Percentiles rank a stretch among this genome's conserved stretches.
Conservation (phyloP, 140 eudicot species). For the Senecio squalidus region DNA sequence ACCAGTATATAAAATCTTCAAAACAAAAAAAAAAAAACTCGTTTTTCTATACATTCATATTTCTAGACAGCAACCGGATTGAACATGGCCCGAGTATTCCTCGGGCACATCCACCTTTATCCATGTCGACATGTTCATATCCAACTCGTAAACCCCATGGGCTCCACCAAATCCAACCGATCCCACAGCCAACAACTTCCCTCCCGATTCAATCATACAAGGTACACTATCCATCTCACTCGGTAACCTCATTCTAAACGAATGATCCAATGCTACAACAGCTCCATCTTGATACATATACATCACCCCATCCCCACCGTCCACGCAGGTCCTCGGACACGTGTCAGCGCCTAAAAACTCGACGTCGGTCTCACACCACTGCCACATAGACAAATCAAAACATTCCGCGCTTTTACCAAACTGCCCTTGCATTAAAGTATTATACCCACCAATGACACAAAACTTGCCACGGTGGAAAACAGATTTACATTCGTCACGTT, state of each 20-base stretch:
- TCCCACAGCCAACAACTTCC: conserved; percentile 58
- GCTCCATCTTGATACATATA: conserved; percentile 39
- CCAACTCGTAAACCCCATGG: conserved; percentile 41
- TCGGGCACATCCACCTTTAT: conserved; percentile 37
- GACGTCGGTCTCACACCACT: conserved; percentile 40
- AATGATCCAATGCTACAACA: conserved; percentile 25
- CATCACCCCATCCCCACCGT: conserved; percentile 35
- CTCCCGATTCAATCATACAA: conserved; percentile 48
- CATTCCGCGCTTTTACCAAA: conserved; percentile 57
- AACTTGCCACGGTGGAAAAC: conserved; percentile 57
- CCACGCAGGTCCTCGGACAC: conserved; percentile 58
- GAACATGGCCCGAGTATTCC: conserved; percentile 39
- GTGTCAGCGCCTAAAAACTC: conserved; percentile 36
- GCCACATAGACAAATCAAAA: conserved; percentile 43
- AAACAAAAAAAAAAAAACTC: too few species aligned
- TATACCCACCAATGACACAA: conserved; percentile 83
- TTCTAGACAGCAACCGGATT: neutral
- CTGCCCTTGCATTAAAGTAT: conserved; percentile 61
- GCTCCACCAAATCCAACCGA: conserved; percentile 35
- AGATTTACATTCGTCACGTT: conserved; percentile 72
- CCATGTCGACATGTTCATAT: conserved; percentile 45
- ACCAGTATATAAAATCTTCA: neutral
- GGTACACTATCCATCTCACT: conserved; percentile 29
- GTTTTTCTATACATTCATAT: conserved; percentile 18
- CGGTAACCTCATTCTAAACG: conserved; percentile 52